A percentile compares a stretch with the other conserved stretches of the same genome.
These are phyloP conservation scores for Yamadazyma sp. DNA, from an alignment of 805 yeast genomes.

Conservation along the genomic window DNA sequence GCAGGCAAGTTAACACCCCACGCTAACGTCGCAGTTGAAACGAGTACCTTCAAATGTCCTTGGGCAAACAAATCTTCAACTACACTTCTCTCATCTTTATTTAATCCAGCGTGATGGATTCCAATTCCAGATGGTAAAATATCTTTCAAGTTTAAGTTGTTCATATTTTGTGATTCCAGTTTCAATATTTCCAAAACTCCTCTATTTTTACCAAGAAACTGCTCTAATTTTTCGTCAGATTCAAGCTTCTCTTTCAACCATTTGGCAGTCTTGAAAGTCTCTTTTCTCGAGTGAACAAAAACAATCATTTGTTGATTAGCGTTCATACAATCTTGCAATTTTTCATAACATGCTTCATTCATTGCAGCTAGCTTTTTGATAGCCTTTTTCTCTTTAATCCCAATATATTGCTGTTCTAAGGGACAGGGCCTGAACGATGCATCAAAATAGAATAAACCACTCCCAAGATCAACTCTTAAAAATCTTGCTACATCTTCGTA, in stretches of 20 bases:
- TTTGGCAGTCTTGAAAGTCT: constrained; percentile 79
- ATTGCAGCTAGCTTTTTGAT: constrained; percentile 75
- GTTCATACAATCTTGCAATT: constrained; percentile 54
- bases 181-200: constrained; percentile 63
- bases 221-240: constrained; percentile 48
- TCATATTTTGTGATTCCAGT: constrained; percentile 57
- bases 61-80: constrained; percentile 88
- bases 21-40: constrained; percentile 90
- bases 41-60: constrained; percentile 78
- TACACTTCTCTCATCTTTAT: constrained; percentile 65
- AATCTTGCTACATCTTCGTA: constrained; percentile 83
- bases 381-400: constrained; percentile 80
- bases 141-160: constrained; percentile 53
- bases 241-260: constrained; percentile 61
- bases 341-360: constrained; percentile 86
- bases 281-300: constrained; percentile 93
- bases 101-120: constrained; percentile 88
- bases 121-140: constrained; percentile 75
- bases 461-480: constrained; percentile 54
- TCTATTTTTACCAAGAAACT: constrained; percentile 38
- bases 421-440: constrained; percentile 90
- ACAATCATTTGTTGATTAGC: constrained; percentile 78
- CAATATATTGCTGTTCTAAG: constrained; percentile 80
- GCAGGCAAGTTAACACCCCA: constrained; percentile 98
- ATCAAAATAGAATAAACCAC: constrained; percentile 78